These are phyloP conservation scores for Oxytropis ochrocephala DNA, from an alignment of 306 rosid species.

Conservation along the genomic window DNA sequence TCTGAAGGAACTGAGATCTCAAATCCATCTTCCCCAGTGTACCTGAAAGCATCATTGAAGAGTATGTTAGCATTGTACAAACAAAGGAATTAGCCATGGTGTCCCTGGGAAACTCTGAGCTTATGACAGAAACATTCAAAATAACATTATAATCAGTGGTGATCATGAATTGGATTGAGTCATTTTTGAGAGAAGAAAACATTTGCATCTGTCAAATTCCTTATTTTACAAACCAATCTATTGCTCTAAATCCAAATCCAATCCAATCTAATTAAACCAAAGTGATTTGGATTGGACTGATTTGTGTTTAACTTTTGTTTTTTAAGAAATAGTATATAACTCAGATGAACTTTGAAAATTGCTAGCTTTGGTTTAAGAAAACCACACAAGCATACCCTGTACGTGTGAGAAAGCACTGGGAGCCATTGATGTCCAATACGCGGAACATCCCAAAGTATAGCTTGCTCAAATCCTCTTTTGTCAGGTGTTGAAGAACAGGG, in stretches of 20 bases:
- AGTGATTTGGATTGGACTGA: not conserved
- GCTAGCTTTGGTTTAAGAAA: not conserved
- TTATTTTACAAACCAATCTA: not conserved
- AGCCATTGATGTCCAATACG: constrained; percentile 76
- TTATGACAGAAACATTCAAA: not conserved
- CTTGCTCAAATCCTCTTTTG: constrained; percentile 83
- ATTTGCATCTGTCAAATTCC: not conserved
- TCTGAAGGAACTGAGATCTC: constrained; percentile 97
- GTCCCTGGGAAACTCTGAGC: not conserved
- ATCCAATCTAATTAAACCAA: not conserved
- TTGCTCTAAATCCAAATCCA: not conserved
- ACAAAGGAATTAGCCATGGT: not conserved
- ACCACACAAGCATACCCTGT: constrained; percentile 62
- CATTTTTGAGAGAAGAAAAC: not conserved
- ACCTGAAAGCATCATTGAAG: constrained; percentile 46
- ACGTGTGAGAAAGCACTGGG: constrained; percentile 74
- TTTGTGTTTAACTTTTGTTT: not conserved
- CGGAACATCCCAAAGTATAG: constrained; percentile 75
- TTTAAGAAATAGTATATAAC: not conserved
- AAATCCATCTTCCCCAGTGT: constrained; percentile 99
- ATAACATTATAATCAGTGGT: not conserved
- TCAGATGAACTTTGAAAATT: not conserved
- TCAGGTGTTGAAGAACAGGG: constrained; percentile 81
- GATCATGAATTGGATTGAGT: not conserved
- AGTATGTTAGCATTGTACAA: not conserved